Evolutionary conservation across 805 yeast genomes (phyloP).

Genomic region (Suhomyces sp.): DNA sequence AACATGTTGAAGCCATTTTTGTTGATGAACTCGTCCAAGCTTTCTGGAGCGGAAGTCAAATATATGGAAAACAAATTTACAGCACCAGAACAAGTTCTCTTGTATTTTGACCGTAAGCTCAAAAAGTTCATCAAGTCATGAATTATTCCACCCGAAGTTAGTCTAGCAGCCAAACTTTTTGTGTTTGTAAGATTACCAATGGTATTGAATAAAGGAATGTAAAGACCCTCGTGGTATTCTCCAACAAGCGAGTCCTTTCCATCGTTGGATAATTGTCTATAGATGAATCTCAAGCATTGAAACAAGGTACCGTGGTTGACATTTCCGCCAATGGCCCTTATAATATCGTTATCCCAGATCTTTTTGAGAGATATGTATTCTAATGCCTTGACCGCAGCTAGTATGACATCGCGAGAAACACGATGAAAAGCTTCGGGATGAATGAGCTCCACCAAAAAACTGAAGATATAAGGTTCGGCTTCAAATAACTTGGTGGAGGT

Average conservation of each 20-base stretch:
- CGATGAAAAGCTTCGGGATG: conserved; percentile 53
- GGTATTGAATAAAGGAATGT: conserved; percentile 56
- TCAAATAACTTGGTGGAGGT: conserved; percentile 68
- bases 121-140: conserved; percentile 63
- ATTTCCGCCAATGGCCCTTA: conserved; percentile 78
- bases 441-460: conserved; percentile 68
- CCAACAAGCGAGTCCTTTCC: conserved; percentile 21
- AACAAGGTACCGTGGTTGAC: conserved; percentile 81
- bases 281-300: conserved; percentile 65
- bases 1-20: conserved; percentile 63
- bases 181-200: conserved; percentile 60
- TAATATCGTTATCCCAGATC: conserved; percentile 71
- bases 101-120: conserved; percentile 46
- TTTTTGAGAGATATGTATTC: conserved; percentile 66
- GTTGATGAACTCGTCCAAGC: conserved; percentile 61
- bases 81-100: conserved; percentile 55
- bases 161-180: conserved; percentile 50
- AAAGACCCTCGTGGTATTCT: conserved; percentile 34
- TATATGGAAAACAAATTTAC: conserved; percentile 53
- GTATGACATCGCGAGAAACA: conserved; percentile 52
- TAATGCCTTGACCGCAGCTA: conserved; percentile 63
- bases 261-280: conserved; percentile 46
- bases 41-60: conserved; percentile 44
- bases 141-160: conserved; percentile 75
- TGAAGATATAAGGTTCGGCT: conserved; percentile 65